Percentiles rank a stretch among this genome's conserved stretches.
Conservation (phyloP, 2,329 filamentous ascomycete genomes). For the Neonectria neomacrospora region DNA sequence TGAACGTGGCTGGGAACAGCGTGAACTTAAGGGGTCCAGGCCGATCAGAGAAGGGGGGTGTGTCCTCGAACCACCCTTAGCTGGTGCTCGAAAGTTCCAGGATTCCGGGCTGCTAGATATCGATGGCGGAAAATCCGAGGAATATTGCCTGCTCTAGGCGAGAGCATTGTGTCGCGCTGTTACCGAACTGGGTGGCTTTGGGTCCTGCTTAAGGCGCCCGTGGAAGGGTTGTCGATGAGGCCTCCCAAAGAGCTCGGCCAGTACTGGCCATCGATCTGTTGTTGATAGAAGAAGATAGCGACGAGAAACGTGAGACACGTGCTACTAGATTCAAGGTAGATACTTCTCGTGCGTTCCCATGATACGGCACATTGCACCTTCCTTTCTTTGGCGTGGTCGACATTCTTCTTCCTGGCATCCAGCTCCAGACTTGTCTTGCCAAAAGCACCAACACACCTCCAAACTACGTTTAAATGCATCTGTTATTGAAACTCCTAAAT, state of each 20-base stretch:
- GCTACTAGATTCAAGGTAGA: background rate
- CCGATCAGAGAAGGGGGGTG: background rate
- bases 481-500: conserved; percentile 5
- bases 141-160: background rate
- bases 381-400: background rate
- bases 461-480: background rate
- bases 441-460: background rate
- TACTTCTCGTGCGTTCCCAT: background rate
- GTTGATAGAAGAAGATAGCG: background rate
- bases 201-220: background rate
- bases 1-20: background rate
- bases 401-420: background rate
- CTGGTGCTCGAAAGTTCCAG: background rate
- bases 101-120: background rate
- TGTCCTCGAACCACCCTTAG: background rate
- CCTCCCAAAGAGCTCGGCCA: background rate
- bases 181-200: background rate
- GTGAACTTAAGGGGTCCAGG: background rate
- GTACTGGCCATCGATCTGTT: background rate
- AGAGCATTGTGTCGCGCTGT: background rate
- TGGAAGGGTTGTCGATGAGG: no score
- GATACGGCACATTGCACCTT: background rate
- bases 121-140: background rate
- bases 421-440: background rate
- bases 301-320: background rate